Evolutionary conservation across 805 yeast genomes (phyloP).

Genomic region (Candida railenensis): DNA sequence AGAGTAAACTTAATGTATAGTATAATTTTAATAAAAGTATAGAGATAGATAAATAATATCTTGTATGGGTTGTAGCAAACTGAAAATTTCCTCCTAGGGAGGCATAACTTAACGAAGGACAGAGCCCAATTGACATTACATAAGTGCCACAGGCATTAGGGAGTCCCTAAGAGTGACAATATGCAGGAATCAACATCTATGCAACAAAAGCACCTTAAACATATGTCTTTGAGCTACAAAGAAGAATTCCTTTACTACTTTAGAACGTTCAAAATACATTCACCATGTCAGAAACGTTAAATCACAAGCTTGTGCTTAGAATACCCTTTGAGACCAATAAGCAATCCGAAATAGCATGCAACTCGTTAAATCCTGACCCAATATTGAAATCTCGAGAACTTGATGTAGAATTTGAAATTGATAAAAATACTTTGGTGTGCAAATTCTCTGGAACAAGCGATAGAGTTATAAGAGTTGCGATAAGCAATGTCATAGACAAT

Average conservation of each 20-base stretch:
- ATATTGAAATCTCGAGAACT: conserved; percentile 72
- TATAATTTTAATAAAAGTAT: neutral
- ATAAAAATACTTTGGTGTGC: conserved; percentile 40
- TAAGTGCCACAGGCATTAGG: no score
- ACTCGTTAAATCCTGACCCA: conserved; percentile 75
- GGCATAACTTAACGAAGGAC: no score
- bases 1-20: conserved; percentile 7
- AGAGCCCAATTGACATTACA: no score
- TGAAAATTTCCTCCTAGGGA: no score
- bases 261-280: neutral
- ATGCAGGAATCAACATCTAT: no score
- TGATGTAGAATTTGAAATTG: conserved; percentile 40
- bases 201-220: no score
- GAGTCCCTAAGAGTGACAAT: no score
- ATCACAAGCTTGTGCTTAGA: conserved; percentile 28
- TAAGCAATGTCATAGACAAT: conserved; percentile 75
- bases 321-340: conserved; percentile 61
- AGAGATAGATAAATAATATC: neutral
- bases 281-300: neutral
- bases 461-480: conserved; percentile 78
- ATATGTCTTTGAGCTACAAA: no score
- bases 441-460: conserved; percentile 64
- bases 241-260: no score
- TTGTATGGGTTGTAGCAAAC: no score
- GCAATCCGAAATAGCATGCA: conserved; percentile 65